Evolutionary conservation across 331 rosid genomes (phyloP).

Genomic region (Spiraea crenata): DNA sequence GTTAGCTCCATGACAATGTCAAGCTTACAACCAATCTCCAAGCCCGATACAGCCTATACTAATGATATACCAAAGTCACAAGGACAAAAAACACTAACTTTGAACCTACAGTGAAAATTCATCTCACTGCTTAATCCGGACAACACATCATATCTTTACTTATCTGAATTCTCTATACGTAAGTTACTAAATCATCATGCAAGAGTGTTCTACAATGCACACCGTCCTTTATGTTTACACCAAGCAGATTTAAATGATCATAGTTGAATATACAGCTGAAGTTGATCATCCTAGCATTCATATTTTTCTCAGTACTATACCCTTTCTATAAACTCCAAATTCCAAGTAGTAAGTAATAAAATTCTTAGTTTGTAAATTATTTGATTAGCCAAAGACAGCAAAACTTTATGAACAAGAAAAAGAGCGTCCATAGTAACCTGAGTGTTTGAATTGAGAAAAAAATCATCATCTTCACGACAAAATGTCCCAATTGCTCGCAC

Average conservation of each 20-base stretch:
- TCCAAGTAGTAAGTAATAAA: background rate
- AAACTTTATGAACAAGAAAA: background rate
- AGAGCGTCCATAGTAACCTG: slow-evolving; percentile 39
- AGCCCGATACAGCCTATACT: background rate
- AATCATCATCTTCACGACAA: slow-evolving; percentile 93
- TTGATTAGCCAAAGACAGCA: background rate
- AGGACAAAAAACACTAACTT: background rate
- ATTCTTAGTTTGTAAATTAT: background rate
- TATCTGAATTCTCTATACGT: too few species aligned
- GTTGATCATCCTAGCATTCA: background rate
- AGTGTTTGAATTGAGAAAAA: slow-evolving; percentile 76
- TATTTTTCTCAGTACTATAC: background rate
- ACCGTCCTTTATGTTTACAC: too few species aligned
- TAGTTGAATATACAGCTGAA: background rate
- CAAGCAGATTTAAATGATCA: background rate
- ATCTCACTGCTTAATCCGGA: background rate
- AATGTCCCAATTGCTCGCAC: slow-evolving; percentile 79
- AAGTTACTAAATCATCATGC: too few species aligned
- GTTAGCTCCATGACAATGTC: background rate
- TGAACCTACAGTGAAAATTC: background rate
- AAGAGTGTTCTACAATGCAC: too few species aligned
- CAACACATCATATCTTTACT: background rate
- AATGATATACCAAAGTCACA: background rate
- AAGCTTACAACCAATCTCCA: background rate
- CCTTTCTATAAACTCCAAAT: too few species aligned